Evolutionary conservation across 1,139 yeast species (phyloP).

Genomic region (Candida tetrigidarum): DNA sequence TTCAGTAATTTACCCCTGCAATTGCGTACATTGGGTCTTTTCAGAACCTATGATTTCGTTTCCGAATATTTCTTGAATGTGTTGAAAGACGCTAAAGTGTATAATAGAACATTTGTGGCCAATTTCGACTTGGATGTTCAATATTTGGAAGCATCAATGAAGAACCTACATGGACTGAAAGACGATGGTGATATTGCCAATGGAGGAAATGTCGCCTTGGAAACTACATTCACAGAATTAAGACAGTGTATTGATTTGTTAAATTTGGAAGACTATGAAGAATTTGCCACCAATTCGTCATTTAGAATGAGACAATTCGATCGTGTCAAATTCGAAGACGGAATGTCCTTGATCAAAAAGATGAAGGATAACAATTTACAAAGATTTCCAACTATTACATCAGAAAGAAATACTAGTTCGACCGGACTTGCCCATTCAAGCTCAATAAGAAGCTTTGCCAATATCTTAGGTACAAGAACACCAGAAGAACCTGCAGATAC

Average conservation of each 20-base stretch:
- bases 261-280: constrained; percentile 40
- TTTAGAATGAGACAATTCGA: constrained; percentile 48
- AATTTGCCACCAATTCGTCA: constrained; percentile 41
- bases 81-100: constrained; percentile 52
- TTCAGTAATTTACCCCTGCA: constrained; percentile 80
- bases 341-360: constrained; percentile 40
- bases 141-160: constrained; percentile 47
- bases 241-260: constrained; percentile 50
- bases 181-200: constrained; percentile 22
- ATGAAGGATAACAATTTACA: constrained; percentile 25
- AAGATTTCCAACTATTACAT: constrained; percentile 2
- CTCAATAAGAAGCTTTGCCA: constrained; percentile 12
- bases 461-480: constrained; percentile 9
- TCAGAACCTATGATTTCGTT: constrained; percentile 86
- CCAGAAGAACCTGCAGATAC: constrained; percentile 19
- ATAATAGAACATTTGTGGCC: constrained; percentile 43
- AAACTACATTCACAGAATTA: constrained; percentile 49
- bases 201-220: constrained; percentile 44
- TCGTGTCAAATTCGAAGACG: constrained; percentile 47
- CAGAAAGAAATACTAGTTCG: constrained; percentile 6
- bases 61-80: constrained; percentile 71
- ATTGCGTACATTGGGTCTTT: constrained; percentile 76
- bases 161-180: constrained; percentile 25
- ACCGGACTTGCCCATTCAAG: constrained; percentile 10
- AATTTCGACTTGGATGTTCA: constrained; percentile 49